Evolutionary conservation across 495 filamentous ascomycete genomes (phyloP).

Genomic region (Neohortaea acidophila): DNA sequence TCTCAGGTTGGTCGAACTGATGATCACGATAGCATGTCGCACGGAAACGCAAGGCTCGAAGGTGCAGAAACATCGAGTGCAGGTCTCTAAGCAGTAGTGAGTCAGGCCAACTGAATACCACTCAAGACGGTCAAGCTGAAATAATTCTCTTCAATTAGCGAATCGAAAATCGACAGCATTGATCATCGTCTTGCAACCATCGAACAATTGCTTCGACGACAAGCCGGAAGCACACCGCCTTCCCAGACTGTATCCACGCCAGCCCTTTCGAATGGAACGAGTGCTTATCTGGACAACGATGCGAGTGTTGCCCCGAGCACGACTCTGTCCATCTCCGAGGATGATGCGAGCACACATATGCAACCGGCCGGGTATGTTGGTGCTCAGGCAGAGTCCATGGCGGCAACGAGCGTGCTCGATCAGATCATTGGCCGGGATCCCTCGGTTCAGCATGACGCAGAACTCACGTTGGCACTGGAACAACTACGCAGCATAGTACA

Average conservation of each 20-base stretch:
- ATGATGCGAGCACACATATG: neutral
- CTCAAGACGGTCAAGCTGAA: too few relatives aligned
- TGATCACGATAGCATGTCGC: too few relatives aligned
- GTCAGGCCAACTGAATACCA: too few relatives aligned
- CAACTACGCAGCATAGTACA: neutral
- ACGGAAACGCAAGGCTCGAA: too few relatives aligned
- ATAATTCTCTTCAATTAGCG: too few relatives aligned
- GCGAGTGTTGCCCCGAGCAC: neutral
- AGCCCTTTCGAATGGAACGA: too few relatives aligned
- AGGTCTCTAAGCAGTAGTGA: too few relatives aligned
- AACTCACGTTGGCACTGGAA: neutral
- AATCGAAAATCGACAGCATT: neutral
- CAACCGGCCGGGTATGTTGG: neutral
- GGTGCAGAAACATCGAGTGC: too few relatives aligned
- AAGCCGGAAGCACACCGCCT: too few relatives aligned
- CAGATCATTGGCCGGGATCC: neutral
- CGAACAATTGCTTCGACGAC: neutral
- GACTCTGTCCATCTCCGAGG: neutral
- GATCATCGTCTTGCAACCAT: neutral
- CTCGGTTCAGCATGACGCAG: neutral
- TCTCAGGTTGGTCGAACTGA: too few relatives aligned
- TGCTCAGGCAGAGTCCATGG: neutral
- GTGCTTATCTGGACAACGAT: too few relatives aligned
- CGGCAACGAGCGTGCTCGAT: neutral
- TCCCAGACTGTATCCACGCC: too few relatives aligned